Evolutionary conservation across 78 protist genomes (phyloP), one percentile per base, ranked within the genome.

Genomic region (Chrysochromulina tobinii): DNA sequence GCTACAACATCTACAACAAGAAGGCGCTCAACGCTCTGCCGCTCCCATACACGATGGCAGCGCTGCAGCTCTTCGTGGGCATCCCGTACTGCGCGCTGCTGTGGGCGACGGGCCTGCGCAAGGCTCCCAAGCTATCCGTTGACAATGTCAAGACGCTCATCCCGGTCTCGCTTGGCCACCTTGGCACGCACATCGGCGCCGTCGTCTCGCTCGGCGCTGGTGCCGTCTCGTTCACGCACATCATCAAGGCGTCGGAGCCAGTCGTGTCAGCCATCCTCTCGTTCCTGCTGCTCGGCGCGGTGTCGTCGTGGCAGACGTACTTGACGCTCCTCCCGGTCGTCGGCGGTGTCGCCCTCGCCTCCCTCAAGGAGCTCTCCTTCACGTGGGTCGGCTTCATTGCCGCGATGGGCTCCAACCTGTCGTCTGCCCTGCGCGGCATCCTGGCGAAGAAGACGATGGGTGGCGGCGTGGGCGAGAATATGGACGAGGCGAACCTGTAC

Each of bases 1-100:
- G 54, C 55, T 54, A 77, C 79, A 88, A 88, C 72, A 88, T 51
- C 57, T 57, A 55, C 59, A 75, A 79, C 86, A 91, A 91, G 85
- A 61, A 58, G 67, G 87, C 61, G 50, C 87, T 79, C 20, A 79
- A 54, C 48, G 87, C 87, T 17, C 48, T 79, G 51, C 87, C 87
- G 17, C 51, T 79, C 64, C 87, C 87, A 48, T 79, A 48, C 50
- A 79, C 64, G 23, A 54, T 54, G 87, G 87, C 87, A 18, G 11
- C 20, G 15, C 50, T 53, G 23, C 59, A 79, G 61, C 84, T 75
- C 57, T 75, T 75, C n/a, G 55, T 75, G 2, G 84, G 84, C 54
- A 12, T 75, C n/a, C 84, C 84, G 57, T 75, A 75, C 84, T 4
- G 21, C 14, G 3, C 15, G 58, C 3, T 20, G 17, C 84, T 75